A percentile compares a stretch with the other conserved stretches of the same genome.
Conservation (phyloP, 768 basidiomycete species). For the Phlebiopsis flavidoalba region DNA sequence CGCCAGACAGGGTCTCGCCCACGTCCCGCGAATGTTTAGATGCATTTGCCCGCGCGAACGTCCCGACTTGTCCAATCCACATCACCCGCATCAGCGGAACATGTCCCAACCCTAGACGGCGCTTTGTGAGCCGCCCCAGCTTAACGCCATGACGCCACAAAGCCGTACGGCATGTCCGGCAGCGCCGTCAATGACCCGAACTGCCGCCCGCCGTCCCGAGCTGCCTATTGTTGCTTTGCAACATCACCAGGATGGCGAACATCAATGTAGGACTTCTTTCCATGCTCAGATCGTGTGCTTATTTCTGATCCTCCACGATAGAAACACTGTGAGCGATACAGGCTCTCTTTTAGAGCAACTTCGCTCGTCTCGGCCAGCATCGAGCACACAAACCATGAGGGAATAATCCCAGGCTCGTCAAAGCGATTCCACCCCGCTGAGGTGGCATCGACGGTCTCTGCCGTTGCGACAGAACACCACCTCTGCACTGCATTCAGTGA, state of each 20-base stretch:
- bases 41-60: neutral
- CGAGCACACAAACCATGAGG: slow-evolving; percentile 49
- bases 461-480: neutral
- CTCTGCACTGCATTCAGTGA: neutral
- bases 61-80: neutral
- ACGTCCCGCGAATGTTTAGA: neutral
- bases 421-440: neutral
- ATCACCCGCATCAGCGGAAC: neutral
- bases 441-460: neutral
- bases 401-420: neutral
- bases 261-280: slow-evolving; percentile 42
- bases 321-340: slow-evolving; percentile 65
- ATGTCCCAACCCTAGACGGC: neutral
- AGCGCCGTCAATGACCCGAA: neutral
- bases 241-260: slow-evolving; percentile 28
- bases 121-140: neutral
- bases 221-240: neutral
- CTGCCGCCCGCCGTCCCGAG: neutral
- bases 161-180: slow-evolving; percentile 4
- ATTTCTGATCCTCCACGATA: slow-evolving; percentile 23
- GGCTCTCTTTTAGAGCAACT: slow-evolving; percentile 66
- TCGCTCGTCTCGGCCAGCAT: slow-evolving; percentile 60
- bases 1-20: neutral
- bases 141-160: slow-evolving; percentile 7
- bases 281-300: neutral